Evolutionary conservation across 441 rosid species (phyloP).

Genomic region (Viola pubescens): DNA sequence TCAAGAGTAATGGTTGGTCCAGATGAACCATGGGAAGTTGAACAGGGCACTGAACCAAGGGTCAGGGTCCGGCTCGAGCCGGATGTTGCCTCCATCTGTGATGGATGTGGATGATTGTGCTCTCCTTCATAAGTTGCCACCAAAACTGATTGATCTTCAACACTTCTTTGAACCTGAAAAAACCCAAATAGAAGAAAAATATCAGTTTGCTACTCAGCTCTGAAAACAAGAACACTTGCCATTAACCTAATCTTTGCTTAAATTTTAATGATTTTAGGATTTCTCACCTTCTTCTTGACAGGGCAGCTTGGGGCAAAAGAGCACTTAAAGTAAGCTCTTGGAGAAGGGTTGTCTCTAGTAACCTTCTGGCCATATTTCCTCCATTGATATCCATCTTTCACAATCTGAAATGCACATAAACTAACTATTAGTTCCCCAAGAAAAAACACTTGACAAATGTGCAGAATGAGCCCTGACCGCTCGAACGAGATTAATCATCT

Average conservation of each 20-base stretch:
- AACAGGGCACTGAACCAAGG: constrained; percentile 30
- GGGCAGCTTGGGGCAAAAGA: constrained; percentile 94
- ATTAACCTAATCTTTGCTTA: not conserved
- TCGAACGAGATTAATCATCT: too few species aligned
- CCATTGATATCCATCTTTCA: constrained; percentile 99
- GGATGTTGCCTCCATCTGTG: constrained; percentile 48
- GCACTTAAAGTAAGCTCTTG: constrained; percentile 97
- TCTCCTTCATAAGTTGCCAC: constrained; percentile 98
- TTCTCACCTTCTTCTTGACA: constrained; percentile 84
- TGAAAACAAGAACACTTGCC: too few species aligned
- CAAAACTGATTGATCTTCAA: constrained; percentile 71
- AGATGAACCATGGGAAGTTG: constrained; percentile 32
- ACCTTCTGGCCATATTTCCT: constrained; percentile 98
- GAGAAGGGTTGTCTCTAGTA: constrained; percentile 94
- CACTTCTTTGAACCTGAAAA: constrained; percentile 79
- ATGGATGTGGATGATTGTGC: constrained; percentile 80
- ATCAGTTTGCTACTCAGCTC: not conserved
- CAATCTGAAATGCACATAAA: constrained; percentile 36
- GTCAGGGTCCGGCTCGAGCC: constrained; percentile 34
- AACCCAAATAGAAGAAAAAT: not conserved
- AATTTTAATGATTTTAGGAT: not conserved
- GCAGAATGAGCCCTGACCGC: too few species aligned
- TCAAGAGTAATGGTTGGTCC: constrained; percentile 50
- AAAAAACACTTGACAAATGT: not conserved
- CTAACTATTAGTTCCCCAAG: not conserved